Base-by-base conservation (phyloP, 139 green algal genomes). In the Chlorokybus atmophyticus region DNA sequence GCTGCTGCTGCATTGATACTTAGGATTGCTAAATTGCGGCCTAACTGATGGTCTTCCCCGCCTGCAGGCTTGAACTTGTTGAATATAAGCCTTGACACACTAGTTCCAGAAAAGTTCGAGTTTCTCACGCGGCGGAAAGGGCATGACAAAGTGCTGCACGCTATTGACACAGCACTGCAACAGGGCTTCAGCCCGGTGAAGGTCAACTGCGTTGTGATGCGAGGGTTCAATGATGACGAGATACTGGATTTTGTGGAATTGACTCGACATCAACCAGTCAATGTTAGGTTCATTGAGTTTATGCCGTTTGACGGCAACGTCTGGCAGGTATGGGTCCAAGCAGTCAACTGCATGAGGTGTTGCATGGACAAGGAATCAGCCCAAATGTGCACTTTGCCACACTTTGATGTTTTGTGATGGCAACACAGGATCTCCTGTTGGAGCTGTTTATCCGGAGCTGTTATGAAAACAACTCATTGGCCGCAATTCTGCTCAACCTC, bases 301-400 rank as follows among this genome's bases (percentile, higher is more conserved):
- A 98, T 98, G 91, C 91, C 91, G n/a, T 98, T 98, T 56, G 87
- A 97, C 57, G 91, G 92, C 54, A 98, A 98, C 57, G 84, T 87
- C 17, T 98, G 89, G 89, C 66, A 50, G 10, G 35, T 44, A n/a
- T n/a, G n/a, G n/a, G n/a, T n/a, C n/a, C n/a, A n/a, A n/a, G n/a
- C n/a, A n/a, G n/a, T n/a, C n/a, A n/a, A n/a, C n/a, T n/a, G n/a
- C n/a, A n/a, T n/a, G n/a, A n/a, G n/a, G n/a, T n/a, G n/a, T n/a
- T n/a, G n/a, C n/a, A n/a, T n/a, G n/a, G n/a, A n/a, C n/a, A n/a
- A n/a, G n/a, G n/a, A n/a, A n/a, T n/a, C n/a, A n/a, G n/a, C n/a
- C n/a, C n/a, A n/a, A n/a, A n/a, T n/a, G n/a, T n/a, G n/a, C n/a
- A n/a, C n/a, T n/a, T n/a, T n/a, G n/a, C n/a, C n/a, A n/a, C n/a